Conservation (phyloP, 805 yeast genomes). For the Scheffersomyces coipomensis region DNA sequence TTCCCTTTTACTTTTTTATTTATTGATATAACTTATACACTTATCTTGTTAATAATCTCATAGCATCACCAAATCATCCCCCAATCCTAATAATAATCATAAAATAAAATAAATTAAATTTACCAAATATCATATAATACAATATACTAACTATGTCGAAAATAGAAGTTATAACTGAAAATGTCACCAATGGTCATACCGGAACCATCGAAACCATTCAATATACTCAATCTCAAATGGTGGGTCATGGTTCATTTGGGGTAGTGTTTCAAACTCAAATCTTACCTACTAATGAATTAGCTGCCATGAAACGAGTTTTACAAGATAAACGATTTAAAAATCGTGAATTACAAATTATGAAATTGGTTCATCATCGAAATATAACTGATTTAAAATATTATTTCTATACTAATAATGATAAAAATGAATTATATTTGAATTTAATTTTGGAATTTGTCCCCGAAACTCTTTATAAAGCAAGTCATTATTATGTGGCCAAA, state of each 20-base stretch:
- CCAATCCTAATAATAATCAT: no score
- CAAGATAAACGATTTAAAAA: slow-evolving; percentile 94
- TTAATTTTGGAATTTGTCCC: slow-evolving; percentile 90
- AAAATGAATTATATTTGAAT: slow-evolving; percentile 79
- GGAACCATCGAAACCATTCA: slow-evolving; percentile 62
- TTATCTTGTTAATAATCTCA: no score
- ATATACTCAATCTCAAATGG: slow-evolving; percentile 82
- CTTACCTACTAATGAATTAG: slow-evolving; percentile 69
- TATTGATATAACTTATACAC: no score
- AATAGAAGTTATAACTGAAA: slow-evolving; percentile 55
- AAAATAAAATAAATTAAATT: slow-evolving; percentile 2
- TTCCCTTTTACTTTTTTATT: no score
- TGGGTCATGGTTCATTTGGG: slow-evolving; percentile 99
- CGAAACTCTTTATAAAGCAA: slow-evolving; percentile 90
- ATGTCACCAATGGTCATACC: slow-evolving; percentile 69
- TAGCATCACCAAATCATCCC: no score
- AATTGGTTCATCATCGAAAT: slow-evolving; percentile 79
- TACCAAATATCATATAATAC: no score
- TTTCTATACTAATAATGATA: slow-evolving; percentile 74
- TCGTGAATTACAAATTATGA: slow-evolving; percentile 95
- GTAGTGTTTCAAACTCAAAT: slow-evolving; percentile 90
- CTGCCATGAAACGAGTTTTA: slow-evolving; percentile 93
- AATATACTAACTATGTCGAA: slow-evolving; percentile 40
- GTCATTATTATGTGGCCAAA: slow-evolving; percentile 76
- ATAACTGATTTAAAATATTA: slow-evolving; percentile 85